Conservation (phyloP, 2,329 filamentous ascomycete genomes). For the Talaromyces sp. region DNA sequence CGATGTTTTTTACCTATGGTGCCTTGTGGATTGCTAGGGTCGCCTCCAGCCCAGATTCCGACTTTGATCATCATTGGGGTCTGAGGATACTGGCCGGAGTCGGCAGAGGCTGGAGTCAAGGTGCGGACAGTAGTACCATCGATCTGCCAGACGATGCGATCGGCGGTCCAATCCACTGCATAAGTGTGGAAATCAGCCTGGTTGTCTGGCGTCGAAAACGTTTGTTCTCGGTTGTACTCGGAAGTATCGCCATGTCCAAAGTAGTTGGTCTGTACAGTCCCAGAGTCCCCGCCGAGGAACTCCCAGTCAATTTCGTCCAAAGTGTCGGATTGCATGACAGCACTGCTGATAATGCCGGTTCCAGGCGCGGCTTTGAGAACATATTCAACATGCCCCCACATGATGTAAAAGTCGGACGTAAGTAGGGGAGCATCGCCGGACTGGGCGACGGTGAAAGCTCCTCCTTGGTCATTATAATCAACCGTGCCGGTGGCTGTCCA, state of each 20-base stretch:
- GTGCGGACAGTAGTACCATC: conserved; percentile 72
- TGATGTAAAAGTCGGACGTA: conserved; percentile 92
- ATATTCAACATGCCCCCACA: conserved; percentile 91
- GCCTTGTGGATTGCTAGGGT: conserved; percentile 68
- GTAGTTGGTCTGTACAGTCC: conserved; percentile 91
- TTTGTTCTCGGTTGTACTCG: conserved; percentile 80
- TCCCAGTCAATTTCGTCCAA: conserved; percentile 97
- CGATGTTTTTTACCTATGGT: conserved; percentile 56
- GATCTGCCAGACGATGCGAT: conserved; percentile 81
- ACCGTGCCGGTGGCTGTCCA: conserved; percentile 65
- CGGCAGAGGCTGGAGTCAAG: conserved; percentile 63
- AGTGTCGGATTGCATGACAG: conserved; percentile 83
- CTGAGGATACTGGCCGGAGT: conserved; percentile 75
- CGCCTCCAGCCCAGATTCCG: conserved; percentile 87
- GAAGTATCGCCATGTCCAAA: conserved; percentile 87
- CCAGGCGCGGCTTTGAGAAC: conserved; percentile 82
- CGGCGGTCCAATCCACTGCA: conserved; percentile 81
- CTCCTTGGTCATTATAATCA: conserved; percentile 66
- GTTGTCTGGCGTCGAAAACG: conserved; percentile 62
- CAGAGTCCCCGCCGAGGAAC: conserved; percentile 74
- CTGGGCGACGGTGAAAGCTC: conserved; percentile 73
- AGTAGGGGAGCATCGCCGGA: conserved; percentile 82
- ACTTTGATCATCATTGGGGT: conserved; percentile 93
- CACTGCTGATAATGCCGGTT: conserved; percentile 84
- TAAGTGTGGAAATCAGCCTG: conserved; percentile 79